Percentiles rank a stretch among this genome's conserved stretches.
Evolutionary conservation across 2,329 filamentous ascomycete genomes (phyloP).

Genomic region (Microdochium trichocladiopsis): DNA sequence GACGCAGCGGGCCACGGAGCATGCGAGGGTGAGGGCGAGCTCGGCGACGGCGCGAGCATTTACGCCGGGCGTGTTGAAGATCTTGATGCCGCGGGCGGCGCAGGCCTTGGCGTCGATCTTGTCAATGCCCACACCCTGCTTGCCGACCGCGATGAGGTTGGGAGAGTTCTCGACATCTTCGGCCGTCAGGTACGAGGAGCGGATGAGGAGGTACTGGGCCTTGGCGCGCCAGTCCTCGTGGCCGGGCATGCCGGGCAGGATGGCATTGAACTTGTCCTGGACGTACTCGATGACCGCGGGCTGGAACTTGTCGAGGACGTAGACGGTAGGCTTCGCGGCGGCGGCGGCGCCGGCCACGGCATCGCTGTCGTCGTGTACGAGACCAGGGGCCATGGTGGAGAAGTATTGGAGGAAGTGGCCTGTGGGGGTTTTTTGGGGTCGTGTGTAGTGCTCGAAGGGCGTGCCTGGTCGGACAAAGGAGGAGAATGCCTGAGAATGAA

Average conservation of each 20-base stretch:
- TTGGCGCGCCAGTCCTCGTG: slow-evolving; percentile 30
- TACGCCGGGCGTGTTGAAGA: slow-evolving; percentile 39
- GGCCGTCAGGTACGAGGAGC: slow-evolving; percentile 25
- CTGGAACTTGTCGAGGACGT: slow-evolving; percentile 30
- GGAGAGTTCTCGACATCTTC: slow-evolving; percentile 26
- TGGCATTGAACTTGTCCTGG: slow-evolving; percentile 28
- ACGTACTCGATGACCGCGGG: slow-evolving; percentile 24
- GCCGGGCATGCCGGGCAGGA: slow-evolving; percentile 24
- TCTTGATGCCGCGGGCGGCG: slow-evolving; percentile 26
- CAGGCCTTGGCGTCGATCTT: slow-evolving; percentile 34
- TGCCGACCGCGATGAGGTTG: slow-evolving; percentile 32
- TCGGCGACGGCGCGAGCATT: slow-evolving; percentile 35
- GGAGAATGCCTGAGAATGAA: no score
- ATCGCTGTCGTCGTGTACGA: neutral
- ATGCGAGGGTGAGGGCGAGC: slow-evolving; percentile 24
- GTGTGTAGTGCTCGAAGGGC: no score
- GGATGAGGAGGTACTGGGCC: slow-evolving; percentile 30
- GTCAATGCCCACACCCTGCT: slow-evolving; percentile 39
- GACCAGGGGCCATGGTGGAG: neutral
- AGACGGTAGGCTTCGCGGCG: slow-evolving; percentile 26
- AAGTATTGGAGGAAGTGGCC: no score
- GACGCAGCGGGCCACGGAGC: slow-evolving; percentile 24
- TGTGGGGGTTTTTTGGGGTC: no score
- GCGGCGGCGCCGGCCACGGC: neutral
- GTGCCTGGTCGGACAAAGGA: no score